Percentiles rank a stretch among this genome's conserved stretches.
phyloP scores from a whole-genome alignment of 148 eudicot species.

The Camellia japonica region DNA sequence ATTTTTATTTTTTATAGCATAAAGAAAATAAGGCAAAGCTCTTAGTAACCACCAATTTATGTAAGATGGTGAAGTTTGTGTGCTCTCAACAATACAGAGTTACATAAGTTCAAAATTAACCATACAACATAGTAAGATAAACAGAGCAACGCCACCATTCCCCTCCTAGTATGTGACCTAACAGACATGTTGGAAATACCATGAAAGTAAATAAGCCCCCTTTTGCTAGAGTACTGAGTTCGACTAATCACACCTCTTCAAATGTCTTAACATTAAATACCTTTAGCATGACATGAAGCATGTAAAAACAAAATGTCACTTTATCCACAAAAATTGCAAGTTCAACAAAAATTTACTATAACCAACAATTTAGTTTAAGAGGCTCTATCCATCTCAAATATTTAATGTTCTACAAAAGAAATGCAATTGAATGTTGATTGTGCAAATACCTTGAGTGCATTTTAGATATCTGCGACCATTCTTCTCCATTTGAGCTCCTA shows the following conservation, averaged over 20 bases:
- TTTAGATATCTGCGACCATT: slow-evolving; percentile 65
- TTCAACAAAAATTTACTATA: background rate
- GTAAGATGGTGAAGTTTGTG: background rate
- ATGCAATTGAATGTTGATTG: background rate
- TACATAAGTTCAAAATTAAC: no score
- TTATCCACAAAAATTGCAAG: no score
- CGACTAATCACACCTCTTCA: background rate
- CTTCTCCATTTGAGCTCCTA: slow-evolving; percentile 38
- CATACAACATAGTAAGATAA: no score
- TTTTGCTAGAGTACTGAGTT: background rate
- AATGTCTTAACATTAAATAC: background rate
- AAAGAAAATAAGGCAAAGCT: background rate
- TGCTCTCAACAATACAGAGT: background rate
- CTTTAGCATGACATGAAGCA: no score
- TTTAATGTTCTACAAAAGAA: background rate
- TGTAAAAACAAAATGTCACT: no score
- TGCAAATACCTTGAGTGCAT: slow-evolving; percentile 69
- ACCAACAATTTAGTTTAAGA: background rate
- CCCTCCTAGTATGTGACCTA: background rate
- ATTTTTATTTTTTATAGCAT: background rate
- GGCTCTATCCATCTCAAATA: background rate
- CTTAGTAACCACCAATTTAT: background rate
- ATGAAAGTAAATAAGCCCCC: no score
- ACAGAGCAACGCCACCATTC: background rate
- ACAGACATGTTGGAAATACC: background rate